Evolutionary conservation across 202 grass and related monocot species (phyloP), one percentile per base, ranked within the genome.

Genomic region (Panicum hallii): DNA sequence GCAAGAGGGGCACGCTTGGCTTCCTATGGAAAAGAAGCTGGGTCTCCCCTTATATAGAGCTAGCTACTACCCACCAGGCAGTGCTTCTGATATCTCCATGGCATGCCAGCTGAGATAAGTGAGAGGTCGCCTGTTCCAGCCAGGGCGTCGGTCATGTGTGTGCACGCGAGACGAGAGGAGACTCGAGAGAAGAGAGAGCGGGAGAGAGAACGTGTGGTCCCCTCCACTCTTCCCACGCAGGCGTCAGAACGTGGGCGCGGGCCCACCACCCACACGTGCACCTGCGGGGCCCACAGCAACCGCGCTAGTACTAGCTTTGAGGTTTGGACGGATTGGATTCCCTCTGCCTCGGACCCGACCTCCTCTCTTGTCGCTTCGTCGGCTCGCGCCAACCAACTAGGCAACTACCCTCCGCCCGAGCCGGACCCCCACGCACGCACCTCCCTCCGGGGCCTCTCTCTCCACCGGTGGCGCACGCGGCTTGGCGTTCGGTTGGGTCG

Each of bases 211-310:
- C 9, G 55, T 77, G 74, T 63, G 74, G 74, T 77, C 74, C 53
- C 72, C 9, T 8, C 36, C 36, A 38, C 48, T 13, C 40, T 38
- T 36, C 14, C 5, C 74, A 58, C 38, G 36, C 36, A 38, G 20
- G 74, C 42, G 7, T 78, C 75, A 41, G 69, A 75, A 83, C 81
- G 81, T 83, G 81, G 32, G 70, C 7, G 45, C 5, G 34, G 81
- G 70, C 46, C 81, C 81, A 83, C 70, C 81, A 75, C 79, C 57
- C 81, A 83, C 81, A 83, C 81, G 81, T 75, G 81, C 81, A 75
- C 70, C 4, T 43, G 32, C 14, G 16, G 54, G 23, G 0, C 36
- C 34, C 48, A 1, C 49, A 38, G 36, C 17, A 7, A 20, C 16
- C 13, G 26, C 14, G 3, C 48, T 9, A 9, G 10, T 11, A 26